Conservation (phyloP, 164 flowering plant genomes). For the Liquidambar formosana region DNA sequence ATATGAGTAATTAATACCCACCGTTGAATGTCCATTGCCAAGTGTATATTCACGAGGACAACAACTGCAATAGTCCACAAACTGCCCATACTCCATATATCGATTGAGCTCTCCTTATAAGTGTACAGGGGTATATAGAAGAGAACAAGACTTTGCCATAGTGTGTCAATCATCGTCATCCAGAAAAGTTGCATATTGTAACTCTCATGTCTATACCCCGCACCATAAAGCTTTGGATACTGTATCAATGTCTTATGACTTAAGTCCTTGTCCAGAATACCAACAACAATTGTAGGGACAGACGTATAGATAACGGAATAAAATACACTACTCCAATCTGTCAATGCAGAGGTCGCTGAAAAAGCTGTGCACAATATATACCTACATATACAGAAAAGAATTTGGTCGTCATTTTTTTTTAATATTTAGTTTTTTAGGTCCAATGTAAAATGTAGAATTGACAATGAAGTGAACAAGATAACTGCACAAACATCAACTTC, state of each 20-base stretch:
- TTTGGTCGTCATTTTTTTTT: too few relatives aligned
- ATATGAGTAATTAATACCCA: constrained; percentile 73
- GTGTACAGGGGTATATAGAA: constrained; percentile 65
- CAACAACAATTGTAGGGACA: constrained; percentile 84
- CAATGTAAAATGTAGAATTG: too few relatives aligned
- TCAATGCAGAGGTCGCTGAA: constrained; percentile 85
- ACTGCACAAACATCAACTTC: too few relatives aligned
- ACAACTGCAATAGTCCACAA: constrained; percentile 92
- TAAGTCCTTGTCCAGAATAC: constrained; percentile 82
- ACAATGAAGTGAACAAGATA: background rate
- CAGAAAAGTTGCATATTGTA: constrained; percentile 80
- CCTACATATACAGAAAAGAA: constrained; percentile 42
- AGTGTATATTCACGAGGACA: constrained; percentile 75
- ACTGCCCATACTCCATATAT: constrained; percentile 93
- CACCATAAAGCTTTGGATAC: constrained; percentile 80
- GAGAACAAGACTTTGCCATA: constrained; percentile 94
- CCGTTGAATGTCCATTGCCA: constrained; percentile 88
- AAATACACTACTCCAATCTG: constrained; percentile 92
- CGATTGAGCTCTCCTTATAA: constrained; percentile 62
- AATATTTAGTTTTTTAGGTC: too few relatives aligned
- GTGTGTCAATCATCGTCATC: constrained; percentile 87
- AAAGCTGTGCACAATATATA: constrained; percentile 76
- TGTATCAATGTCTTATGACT: constrained; percentile 70
- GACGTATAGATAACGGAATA: constrained; percentile 89
- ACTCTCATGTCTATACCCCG: constrained; percentile 86